Evolutionary conservation across 2,329 filamentous ascomycete genomes (phyloP), one percentile per base, ranked within the genome.

Genomic region (Trematosphaeria pertusa): DNA sequence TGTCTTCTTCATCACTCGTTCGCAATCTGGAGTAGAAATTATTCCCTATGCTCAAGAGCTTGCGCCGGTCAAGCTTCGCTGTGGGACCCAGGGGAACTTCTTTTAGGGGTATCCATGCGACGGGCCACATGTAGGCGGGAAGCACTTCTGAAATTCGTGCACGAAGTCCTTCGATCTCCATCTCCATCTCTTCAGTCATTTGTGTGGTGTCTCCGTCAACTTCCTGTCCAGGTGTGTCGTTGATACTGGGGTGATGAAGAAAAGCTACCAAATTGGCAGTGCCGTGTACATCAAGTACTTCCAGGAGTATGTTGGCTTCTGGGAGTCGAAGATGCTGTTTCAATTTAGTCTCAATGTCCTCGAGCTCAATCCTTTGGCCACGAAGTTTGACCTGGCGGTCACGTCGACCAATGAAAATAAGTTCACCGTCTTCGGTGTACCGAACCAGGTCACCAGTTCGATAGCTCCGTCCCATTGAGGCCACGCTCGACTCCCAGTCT

Each of bases 391-490:
- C 12, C 24, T 51, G 18, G 17, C 12, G 24, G 30, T 19, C 35
- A 8, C 15, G 14, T 12, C 18, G 18, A 17, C 28, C 12, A 26
- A 46, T n/a, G 24, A 44, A 48, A 10, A 15, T 30, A 8, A 58
- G 9, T 17, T 20, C 4, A 7, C 47, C 49, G 21, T 40, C 38
- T 4, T 37, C 10, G 21, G 46, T 39, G 33, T 50, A 52, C 17
- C 34, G 37, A 11, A 41, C 47, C 5, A 58, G 46, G 26, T 54
- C 46, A 8, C 43, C 52, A 3, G 46, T 53, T 36, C 34, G 37
- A 38, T 40, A 28, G 46, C 34, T 11, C 32, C 41, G 21, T 28
- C 12, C 8, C 24, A 22, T 40, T 20, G 18, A 17, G 37, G 35
- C 9, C 45, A 52, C 19, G 37, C 41, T 22, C 52, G 51, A n/a